phyloP scores from a whole-genome alignment of 306 rosid species.

The Prosopis cineraria region DNA sequence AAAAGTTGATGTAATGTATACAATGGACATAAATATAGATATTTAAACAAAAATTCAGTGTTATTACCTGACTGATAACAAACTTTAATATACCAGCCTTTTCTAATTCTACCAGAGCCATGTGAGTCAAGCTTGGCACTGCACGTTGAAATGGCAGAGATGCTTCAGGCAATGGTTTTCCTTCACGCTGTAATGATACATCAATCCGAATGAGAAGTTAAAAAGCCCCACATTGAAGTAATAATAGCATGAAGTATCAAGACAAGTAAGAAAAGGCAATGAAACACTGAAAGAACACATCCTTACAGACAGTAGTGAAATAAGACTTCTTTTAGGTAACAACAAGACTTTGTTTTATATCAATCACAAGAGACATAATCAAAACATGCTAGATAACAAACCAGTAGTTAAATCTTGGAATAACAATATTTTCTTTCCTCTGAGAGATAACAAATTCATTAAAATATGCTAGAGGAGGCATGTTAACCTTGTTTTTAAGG shows the following conservation, averaged over 20 bases:
- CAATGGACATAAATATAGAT: not conserved
- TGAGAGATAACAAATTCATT: conserved; percentile 17
- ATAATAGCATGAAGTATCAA: conserved; percentile 11
- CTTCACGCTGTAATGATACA: conserved; percentile 74
- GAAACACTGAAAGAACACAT: conserved; percentile 21
- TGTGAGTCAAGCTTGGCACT: conserved; percentile 88
- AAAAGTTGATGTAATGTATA: not conserved
- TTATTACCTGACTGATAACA: conserved; percentile 43
- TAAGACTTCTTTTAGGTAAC: not conserved
- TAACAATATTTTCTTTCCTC: not conserved
- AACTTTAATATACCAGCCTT: conserved; percentile 83
- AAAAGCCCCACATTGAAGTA: conserved; percentile 14
- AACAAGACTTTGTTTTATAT: not conserved
- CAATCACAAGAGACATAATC: not conserved
- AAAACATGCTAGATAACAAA: not conserved
- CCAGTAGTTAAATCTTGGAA: not conserved
- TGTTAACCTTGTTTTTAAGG: not conserved
- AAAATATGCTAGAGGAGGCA: not conserved
- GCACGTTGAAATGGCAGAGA: conserved; percentile 97
- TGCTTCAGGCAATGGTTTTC: conserved; percentile 93
- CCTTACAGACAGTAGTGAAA: conserved; percentile 22
- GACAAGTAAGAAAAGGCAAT: conserved; percentile 6
- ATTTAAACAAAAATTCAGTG: conserved; percentile 6
- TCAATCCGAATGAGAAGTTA: conserved; percentile 27
- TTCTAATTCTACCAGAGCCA: conserved; percentile 90